Conservation (phyloP, 768 basidiomycete genomes). For the Glaciozyma antarctica region DNA sequence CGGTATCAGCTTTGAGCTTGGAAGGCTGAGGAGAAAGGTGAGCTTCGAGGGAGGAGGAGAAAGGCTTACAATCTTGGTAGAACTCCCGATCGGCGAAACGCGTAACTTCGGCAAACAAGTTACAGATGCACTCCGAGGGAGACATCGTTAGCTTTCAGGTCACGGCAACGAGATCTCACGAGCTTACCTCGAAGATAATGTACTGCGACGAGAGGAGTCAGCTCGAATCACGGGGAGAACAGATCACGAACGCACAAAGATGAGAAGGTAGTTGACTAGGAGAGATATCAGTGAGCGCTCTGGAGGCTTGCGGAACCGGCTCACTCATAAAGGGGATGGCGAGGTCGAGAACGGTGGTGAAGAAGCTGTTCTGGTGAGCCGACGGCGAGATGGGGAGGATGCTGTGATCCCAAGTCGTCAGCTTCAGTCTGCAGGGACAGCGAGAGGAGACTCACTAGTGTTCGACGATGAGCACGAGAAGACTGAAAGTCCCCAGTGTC, state of each 20-base stretch:
- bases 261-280: slow-evolving; percentile 19
- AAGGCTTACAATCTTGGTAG: slow-evolving; percentile 70
- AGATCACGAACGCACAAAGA: slow-evolving; percentile 36
- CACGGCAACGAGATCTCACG: too few relatives aligned
- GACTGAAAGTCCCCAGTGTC: slow-evolving; percentile 88
- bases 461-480: slow-evolving; percentile 79
- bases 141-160: too few relatives aligned
- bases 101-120: slow-evolving; percentile 69
- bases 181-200: slow-evolving; percentile 46
- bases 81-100: slow-evolving; percentile 97
- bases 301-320: slow-evolving; percentile 28
- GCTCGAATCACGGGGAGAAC: not conserved
- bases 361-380: slow-evolving; percentile 55
- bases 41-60: too few relatives aligned
- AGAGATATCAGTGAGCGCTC: not conserved
- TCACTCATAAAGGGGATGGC: slow-evolving; percentile 74
- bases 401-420: not conserved
- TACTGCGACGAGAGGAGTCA: not conserved
- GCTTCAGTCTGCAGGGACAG: too few relatives aligned
- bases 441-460: slow-evolving; percentile 46
- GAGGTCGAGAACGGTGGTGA: slow-evolving; percentile 69
- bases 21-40: not conserved
- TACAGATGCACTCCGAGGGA: slow-evolving; percentile 62
- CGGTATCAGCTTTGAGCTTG: not conserved
- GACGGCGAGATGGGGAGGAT: slow-evolving; percentile 66